Evolutionary conservation across 108 stramenopile species (phyloP), one percentile per base, ranked within the genome.

Genomic region (Epipyxis sp.): DNA sequence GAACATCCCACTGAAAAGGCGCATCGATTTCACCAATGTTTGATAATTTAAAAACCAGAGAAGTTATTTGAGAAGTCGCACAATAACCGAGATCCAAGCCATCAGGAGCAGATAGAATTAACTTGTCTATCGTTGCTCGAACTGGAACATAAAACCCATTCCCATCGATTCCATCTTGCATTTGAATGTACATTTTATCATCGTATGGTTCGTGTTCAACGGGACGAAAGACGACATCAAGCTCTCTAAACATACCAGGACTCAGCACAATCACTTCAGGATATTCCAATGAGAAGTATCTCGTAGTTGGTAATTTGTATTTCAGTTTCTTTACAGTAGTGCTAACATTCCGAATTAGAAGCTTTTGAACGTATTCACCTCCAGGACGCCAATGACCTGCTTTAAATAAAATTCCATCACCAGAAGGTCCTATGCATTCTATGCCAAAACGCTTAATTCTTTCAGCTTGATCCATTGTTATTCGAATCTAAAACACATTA

Each of bases 211-310:
- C 86, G 29, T 68, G 25, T 20, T 76, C 69, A 25, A 86, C 67
- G 39, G 89, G 89, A 10, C 89, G 80, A 71, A 89, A 89, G 30
- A 86, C 69, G 13, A 89, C 88, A 44, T 88, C 80, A 10, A 89
- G 43, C 20, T 82, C 84, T 59, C 76, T 43, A 25, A 27, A 20
- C 37, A 77, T 82, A 43, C 86, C 82, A 30, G 85, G 87, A 27
- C 84, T 81, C 0, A 90, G 78, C 0, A 42, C 44, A n/a, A 86
- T 83, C 2, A 81, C 57, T 57, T 89, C 85, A 1, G 89, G 89
- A 69, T 85, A 90, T 25, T 85, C 83, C 69, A 90, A 41, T 25
- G 83, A 86, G 61, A 90, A 90, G 65, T 84, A 88, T 37, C 82
- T 59, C 20, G 88, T 84, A 27, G 81, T 40, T 1, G 89, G 89